Conservation (phyloP, 78 protist species). For the Planoprotostelium fungivorum region DNA sequence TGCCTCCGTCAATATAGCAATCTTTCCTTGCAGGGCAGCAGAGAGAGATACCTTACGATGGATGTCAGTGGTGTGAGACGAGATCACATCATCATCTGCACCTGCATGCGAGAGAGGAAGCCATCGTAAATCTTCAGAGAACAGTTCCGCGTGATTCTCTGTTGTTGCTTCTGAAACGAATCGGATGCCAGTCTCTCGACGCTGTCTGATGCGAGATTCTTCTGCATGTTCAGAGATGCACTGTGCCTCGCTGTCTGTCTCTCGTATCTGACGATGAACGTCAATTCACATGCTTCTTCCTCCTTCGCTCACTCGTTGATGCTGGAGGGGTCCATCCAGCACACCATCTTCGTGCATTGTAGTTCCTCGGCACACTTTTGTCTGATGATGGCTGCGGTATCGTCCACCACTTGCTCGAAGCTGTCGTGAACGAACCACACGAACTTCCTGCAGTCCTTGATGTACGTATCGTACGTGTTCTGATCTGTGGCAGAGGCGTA, state of each 20-base stretch:
- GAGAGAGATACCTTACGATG: neutral
- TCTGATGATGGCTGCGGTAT: neutral
- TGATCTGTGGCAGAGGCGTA: neutral
- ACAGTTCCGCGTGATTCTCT: neutral
- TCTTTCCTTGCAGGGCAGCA: neutral
- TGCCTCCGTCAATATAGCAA: neutral
- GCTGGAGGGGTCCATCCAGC: neutral
- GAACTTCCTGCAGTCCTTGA: neutral
- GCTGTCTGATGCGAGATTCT: neutral
- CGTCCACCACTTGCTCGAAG: neutral
- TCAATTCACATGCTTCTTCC: no score
- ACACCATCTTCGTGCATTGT: neutral
- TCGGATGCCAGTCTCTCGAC: neutral
- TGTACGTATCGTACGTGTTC: neutral
- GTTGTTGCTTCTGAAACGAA: neutral
- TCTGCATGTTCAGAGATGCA: neutral
- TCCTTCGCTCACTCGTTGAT: neutral
- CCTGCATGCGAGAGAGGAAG: neutral
- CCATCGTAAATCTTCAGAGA: neutral
- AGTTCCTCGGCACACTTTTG: neutral
- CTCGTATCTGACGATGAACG: neutral
- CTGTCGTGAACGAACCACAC: neutral
- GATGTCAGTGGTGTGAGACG: no score
- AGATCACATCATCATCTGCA: no score
- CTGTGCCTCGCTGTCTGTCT: neutral